A percentile compares a stretch with the other conserved stretches of the same genome.
These are phyloP conservation scores for Hymenoscyphus salicellus DNA, from an alignment of 2,329 filamentous ascomycete genomes.

Conservation along the genomic window DNA sequence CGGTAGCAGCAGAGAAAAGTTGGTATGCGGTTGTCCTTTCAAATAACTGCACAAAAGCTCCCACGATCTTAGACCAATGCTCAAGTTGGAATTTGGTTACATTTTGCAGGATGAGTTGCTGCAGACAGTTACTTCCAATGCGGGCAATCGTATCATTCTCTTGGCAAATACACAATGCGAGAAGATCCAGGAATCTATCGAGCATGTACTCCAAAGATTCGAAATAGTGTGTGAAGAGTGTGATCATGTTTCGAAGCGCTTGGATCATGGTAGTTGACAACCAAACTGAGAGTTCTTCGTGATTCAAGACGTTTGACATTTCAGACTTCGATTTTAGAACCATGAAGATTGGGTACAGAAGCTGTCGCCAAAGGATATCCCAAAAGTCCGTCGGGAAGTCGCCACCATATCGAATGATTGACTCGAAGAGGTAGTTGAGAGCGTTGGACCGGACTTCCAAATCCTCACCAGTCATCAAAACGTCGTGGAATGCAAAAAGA, in stretches of 20 bases:
- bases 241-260: slow-evolving; percentile 96
- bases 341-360: slow-evolving; percentile 98
- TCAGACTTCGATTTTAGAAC: slow-evolving; percentile 94
- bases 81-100: slow-evolving; percentile 83
- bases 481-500: slow-evolving; percentile 96
- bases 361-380: slow-evolving; percentile 96
- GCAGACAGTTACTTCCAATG: slow-evolving; percentile 96
- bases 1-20: slow-evolving; percentile 78
- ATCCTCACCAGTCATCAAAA: slow-evolving; percentile 98
- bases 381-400: slow-evolving; percentile 93
- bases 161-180: slow-evolving; percentile 95
- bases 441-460: slow-evolving; percentile 89
- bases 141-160: slow-evolving; percentile 98
- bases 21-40: slow-evolving; percentile 92
- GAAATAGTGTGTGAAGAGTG: slow-evolving; percentile 97
- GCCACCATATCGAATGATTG: slow-evolving; percentile 82
- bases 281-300: slow-evolving; percentile 97
- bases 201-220: slow-evolving; percentile 96
- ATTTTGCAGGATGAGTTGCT: slow-evolving; percentile 94
- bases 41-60: slow-evolving; percentile 93
- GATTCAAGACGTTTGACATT: slow-evolving; percentile 90
- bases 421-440: slow-evolving; percentile 94
- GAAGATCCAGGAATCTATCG: slow-evolving; percentile 89
- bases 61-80: slow-evolving; percentile 94
- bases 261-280: slow-evolving; percentile 99